These are phyloP conservation scores for Boechera divaricarpa DNA, from an alignment of 345 rosid genomes.

Conservation along the genomic window DNA sequence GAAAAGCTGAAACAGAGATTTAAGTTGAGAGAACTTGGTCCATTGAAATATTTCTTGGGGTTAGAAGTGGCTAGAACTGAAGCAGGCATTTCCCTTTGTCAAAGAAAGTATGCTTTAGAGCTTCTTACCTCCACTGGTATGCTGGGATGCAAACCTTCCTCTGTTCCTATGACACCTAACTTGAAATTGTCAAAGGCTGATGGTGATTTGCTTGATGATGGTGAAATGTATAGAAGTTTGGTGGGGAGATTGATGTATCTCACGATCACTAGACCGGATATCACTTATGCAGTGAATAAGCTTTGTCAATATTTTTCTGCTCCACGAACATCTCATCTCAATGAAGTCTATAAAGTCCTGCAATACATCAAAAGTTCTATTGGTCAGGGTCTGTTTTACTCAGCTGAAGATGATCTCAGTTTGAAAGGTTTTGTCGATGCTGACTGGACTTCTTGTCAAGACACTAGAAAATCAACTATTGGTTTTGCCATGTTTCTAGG, in stretches of 20 bases:
- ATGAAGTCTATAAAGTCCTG: neutral
- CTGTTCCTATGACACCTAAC: neutral
- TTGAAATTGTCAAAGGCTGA: neutral
- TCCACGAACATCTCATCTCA: neutral
- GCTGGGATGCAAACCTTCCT: neutral
- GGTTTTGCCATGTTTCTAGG: too few relatives aligned
- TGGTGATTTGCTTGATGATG: neutral
- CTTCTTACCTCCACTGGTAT: neutral
- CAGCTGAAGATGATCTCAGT: neutral
- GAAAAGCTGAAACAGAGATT: neutral
- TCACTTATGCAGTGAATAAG: neutral
- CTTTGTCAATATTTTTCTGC: neutral
- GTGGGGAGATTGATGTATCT: neutral
- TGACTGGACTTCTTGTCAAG: too few relatives aligned
- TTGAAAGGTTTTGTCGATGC: neutral
- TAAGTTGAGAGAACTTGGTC: neutral
- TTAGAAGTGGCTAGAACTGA: neutral
- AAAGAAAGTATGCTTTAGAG: neutral
- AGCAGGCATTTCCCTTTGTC: accelerated
- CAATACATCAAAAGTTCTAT: neutral
- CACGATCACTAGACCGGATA: neutral
- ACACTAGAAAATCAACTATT: too few relatives aligned
- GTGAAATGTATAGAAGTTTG: neutral
- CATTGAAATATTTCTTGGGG: neutral
- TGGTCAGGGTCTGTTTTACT: neutral